Conservation (phyloP, 495 filamentous ascomycete species). For the Chaetomidium leptoderma region DNA sequence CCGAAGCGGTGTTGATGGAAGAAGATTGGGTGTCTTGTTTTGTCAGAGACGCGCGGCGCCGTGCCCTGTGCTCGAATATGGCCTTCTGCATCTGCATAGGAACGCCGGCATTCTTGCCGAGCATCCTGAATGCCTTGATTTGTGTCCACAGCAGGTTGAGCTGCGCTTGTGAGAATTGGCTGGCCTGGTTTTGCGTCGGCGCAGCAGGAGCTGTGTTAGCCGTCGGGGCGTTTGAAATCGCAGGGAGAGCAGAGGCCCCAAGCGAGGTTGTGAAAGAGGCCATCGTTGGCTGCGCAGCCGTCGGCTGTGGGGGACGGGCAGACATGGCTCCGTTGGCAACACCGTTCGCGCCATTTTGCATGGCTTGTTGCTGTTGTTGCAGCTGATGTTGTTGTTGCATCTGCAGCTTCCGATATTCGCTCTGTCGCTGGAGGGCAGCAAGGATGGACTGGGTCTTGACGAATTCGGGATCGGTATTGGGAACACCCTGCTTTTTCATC, state of each 20-base stretch:
- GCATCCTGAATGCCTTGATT: slow-evolving; percentile 74
- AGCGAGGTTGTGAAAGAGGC: slow-evolving; percentile 29
- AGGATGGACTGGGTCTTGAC: slow-evolving; percentile 68
- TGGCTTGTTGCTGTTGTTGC: slow-evolving; percentile 38
- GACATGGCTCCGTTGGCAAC: slow-evolving; percentile 44
- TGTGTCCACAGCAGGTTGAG: slow-evolving; percentile 67
- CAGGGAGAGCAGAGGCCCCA: slow-evolving; percentile 34
- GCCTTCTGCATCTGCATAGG: slow-evolving; percentile 68
- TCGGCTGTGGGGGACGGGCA: slow-evolving; percentile 34
- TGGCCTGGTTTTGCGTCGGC: slow-evolving; percentile 17
- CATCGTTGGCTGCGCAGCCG: slow-evolving; percentile 31
- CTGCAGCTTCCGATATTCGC: slow-evolving; percentile 48
- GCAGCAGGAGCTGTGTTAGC: slow-evolving; percentile 26
- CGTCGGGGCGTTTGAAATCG: slow-evolving; percentile 40
- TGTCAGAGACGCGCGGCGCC: slow-evolving; percentile 53
- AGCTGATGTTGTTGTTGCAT: slow-evolving; percentile 36
- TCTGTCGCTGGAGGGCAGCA: slow-evolving; percentile 59
- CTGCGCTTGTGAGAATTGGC: slow-evolving; percentile 65
- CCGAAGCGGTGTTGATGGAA: slow-evolving; percentile 46
- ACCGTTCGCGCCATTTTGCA: slow-evolving; percentile 42
- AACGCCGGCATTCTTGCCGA: slow-evolving; percentile 75
- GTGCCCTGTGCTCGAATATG: slow-evolving; percentile 67
- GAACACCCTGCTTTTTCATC: slow-evolving; percentile 72
- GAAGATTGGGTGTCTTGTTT: slow-evolving; percentile 45
- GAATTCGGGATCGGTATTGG: slow-evolving; percentile 73